phyloP scores from a whole-genome alignment of 176 grass and related monocot species.

The Melocanna baccifera region DNA sequence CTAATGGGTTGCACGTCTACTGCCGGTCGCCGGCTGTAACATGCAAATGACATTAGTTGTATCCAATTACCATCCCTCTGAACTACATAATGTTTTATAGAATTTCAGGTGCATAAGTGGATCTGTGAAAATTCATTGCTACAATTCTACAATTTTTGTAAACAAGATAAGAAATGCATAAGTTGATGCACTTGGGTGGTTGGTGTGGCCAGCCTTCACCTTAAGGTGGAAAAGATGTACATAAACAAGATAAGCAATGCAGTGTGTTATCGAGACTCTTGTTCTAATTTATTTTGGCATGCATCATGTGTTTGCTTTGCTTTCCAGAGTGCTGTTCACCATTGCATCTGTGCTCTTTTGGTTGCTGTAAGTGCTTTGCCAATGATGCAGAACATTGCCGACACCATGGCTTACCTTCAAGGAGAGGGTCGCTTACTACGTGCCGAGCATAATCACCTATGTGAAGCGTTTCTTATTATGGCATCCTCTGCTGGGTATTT shows the following conservation, averaged over 20 bases:
- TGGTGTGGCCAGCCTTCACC: neutral
- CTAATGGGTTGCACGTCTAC: neutral
- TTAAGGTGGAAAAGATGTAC: neutral
- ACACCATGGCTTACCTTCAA: constrained; percentile 97
- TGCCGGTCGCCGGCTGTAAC: neutral
- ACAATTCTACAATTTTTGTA: neutral
- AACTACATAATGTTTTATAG: constrained; percentile 3
- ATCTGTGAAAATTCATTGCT: neutral
- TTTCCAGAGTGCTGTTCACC: neutral
- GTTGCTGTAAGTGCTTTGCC: constrained; percentile 12
- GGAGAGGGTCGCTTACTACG: constrained; percentile 73
- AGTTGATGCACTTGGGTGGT: neutral
- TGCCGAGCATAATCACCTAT: constrained; percentile 92
- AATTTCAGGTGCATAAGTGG: neutral
- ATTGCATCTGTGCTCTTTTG: constrained; percentile 15
- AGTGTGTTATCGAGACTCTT: neutral
- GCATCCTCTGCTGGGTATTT: constrained; percentile 86
- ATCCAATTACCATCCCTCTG: neutral
- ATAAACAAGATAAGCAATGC: constrained; percentile 13
- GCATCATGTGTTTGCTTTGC: constrained; percentile 5
- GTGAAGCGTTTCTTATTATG: constrained; percentile 98
- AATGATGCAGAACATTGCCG: constrained; percentile 74
- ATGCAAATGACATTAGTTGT: neutral
- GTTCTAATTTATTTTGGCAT: constrained; percentile 17
- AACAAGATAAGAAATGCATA: neutral